A percentile compares a stretch with the other conserved stretches of the same genome.
These are phyloP conservation scores for Alnus rubra DNA, from an alignment of 306 rosid species.

Conservation along the genomic window DNA sequence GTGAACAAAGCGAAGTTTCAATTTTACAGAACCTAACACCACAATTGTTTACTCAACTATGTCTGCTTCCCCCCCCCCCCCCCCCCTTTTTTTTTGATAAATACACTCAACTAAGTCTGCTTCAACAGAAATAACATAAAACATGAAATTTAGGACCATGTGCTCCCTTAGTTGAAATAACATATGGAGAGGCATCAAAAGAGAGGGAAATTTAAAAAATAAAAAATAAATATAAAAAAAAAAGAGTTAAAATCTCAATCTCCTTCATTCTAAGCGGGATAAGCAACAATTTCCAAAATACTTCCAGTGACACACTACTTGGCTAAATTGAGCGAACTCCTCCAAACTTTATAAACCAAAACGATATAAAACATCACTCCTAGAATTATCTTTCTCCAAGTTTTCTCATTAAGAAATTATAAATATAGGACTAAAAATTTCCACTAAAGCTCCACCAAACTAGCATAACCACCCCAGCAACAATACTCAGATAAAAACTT, in stretches of 20 bases:
- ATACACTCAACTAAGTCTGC: not conserved
- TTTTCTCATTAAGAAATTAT: not conserved
- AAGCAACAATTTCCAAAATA: not conserved
- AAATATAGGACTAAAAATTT: not conserved
- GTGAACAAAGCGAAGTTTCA: not conserved
- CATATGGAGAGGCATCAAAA: not conserved
- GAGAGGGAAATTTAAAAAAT: not conserved
- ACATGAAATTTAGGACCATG: not conserved
- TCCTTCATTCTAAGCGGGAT: not conserved
- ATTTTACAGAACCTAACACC: not conserved
- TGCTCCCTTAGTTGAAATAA: not conserved
- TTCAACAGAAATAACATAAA: not conserved
- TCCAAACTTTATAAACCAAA: not conserved
- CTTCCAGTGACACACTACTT: not conserved
- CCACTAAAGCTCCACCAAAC: not conserved
- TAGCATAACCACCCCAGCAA: not conserved
- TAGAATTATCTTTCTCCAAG: not conserved
- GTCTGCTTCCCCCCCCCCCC: not conserved
- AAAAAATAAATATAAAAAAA: too few relatives aligned
- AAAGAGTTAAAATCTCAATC: too few relatives aligned
- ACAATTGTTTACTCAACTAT: not conserved
- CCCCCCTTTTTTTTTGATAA: not conserved
- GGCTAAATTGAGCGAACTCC: constrained; percentile 11
- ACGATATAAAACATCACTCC: not conserved
- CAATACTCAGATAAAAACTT: not conserved